Conservation (phyloP, 2,329 filamentous ascomycete species). For the Myrmaecium sp. region DNA sequence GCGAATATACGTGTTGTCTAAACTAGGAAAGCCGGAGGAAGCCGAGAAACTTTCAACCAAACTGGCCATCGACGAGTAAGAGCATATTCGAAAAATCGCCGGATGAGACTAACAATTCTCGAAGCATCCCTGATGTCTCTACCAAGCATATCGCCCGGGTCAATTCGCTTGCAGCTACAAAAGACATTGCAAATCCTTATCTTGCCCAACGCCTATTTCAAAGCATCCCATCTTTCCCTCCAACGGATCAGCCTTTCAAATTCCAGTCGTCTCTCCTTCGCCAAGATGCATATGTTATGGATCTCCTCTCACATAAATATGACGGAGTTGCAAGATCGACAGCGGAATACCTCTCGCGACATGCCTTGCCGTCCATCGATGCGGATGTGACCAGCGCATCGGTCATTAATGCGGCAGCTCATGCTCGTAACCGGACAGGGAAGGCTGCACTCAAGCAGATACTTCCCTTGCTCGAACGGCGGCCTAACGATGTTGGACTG, state of each 20-base stretch:
- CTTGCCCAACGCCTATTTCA: conserved; percentile 46
- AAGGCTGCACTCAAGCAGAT: conserved; percentile 55
- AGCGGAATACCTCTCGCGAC: conserved; percentile 29
- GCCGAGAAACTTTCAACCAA: conserved; percentile 45
- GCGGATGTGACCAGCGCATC: conserved; percentile 35
- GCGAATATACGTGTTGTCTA: conserved; percentile 54
- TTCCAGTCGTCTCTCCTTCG: conserved; percentile 47
- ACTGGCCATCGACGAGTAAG: conserved; percentile 47
- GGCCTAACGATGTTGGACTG: conserved; percentile 66
- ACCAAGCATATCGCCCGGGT: conserved; percentile 50
- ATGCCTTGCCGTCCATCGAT: conserved; percentile 24
- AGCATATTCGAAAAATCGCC: conserved; percentile 1
- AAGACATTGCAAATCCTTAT: conserved; percentile 44
- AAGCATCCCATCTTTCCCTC: conserved; percentile 29
- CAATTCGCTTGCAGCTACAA: conserved; percentile 39
- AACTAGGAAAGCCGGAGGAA: conserved; percentile 48
- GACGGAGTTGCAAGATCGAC: conserved; percentile 44
- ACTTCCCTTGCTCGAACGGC: conserved; percentile 50
- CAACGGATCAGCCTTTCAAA: conserved; percentile 51
- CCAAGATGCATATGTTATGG: conserved; percentile 47
- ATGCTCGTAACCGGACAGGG: conserved; percentile 44
- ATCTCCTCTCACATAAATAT: conserved; percentile 51
- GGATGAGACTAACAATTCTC: conserved; percentile 4
- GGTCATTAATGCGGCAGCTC: conserved; percentile 57
- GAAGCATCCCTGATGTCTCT: conserved; percentile 48